Evolutionary conservation across 2,329 filamentous ascomycete species (phyloP).

Genomic region (Aureobasidium sp.): DNA sequence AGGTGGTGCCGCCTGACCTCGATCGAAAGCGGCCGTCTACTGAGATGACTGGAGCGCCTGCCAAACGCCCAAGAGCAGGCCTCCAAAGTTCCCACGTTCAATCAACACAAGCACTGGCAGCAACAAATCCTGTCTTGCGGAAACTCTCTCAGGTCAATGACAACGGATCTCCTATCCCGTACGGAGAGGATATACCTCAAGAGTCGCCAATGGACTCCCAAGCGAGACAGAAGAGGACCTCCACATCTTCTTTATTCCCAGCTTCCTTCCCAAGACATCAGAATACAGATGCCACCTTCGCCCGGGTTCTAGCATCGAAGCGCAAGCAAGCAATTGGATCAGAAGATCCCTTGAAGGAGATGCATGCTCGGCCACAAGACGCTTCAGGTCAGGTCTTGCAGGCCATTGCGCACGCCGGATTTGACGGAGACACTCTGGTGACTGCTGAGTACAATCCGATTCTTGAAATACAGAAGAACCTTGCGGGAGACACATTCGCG

Average conservation of each 20-base stretch:
- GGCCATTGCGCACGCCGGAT: not conserved
- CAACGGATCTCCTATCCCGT: not conserved
- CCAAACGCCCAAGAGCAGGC: not conserved
- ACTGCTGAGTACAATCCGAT: not conserved
- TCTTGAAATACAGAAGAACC: no score
- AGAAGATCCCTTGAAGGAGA: not conserved
- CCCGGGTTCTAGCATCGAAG: not conserved
- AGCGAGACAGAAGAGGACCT: not conserved
- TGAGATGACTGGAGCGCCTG: not conserved
- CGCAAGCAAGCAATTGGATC: not conserved
- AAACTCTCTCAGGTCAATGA: conserved; percentile 14
- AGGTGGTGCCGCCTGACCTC: not conserved
- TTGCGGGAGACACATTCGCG: not conserved
- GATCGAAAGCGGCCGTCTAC: not conserved
- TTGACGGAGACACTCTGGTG: not conserved
- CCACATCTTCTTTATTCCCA: not conserved
- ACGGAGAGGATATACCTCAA: not conserved
- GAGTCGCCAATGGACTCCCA: not conserved
- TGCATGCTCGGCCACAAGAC: not conserved
- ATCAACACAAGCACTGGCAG: not conserved
- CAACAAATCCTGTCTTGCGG: not conserved
- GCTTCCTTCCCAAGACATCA: not conserved
- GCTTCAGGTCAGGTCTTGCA: not conserved
- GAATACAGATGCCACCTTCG: not conserved
- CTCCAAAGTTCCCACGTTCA: no score